phyloP scores from a whole-genome alignment of 345 rosid species.

The Theobroma cacao region DNA sequence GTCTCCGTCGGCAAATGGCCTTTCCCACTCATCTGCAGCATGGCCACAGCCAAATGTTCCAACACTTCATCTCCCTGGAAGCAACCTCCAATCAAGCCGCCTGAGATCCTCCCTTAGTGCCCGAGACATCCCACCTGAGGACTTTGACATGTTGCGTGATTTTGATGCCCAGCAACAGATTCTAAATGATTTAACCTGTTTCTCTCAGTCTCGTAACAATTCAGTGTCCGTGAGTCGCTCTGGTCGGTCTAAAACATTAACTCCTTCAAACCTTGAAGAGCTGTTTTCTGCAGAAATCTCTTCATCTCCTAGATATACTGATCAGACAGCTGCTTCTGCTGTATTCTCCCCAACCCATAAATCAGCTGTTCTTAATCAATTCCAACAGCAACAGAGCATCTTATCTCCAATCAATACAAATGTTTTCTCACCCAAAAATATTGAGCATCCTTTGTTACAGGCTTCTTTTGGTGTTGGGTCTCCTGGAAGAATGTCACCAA shows the following conservation, averaged over 20 bases:
- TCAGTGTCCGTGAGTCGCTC: slow-evolving; percentile 24
- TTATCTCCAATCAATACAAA: slow-evolving; percentile 41
- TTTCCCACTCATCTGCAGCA: slow-evolving; percentile 29
- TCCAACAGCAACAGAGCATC: slow-evolving; percentile 43
- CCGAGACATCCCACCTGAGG: slow-evolving; percentile 37
- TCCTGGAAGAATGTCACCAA: slow-evolving; percentile 55
- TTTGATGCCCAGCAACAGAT: slow-evolving; percentile 43
- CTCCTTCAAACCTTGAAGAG: slow-evolving; percentile 50
- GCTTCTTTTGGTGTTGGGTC: slow-evolving; percentile 41
- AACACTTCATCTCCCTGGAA: slow-evolving; percentile 41
- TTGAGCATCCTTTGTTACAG: slow-evolving; percentile 37
- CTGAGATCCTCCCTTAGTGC: slow-evolving; percentile 50
- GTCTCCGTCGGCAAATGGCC: slow-evolving; percentile 39
- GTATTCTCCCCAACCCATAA: slow-evolving; percentile 48
- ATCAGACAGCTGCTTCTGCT: slow-evolving; percentile 29
- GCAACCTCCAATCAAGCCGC: slow-evolving; percentile 50
- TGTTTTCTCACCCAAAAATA: slow-evolving; percentile 38
- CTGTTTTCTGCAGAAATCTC: slow-evolving; percentile 39
- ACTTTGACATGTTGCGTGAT: slow-evolving; percentile 31
- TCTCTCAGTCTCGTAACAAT: slow-evolving; percentile 27
- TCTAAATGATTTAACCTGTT: slow-evolving; percentile 36
- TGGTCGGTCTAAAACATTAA: slow-evolving; percentile 30
- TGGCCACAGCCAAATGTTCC: slow-evolving; percentile 59
- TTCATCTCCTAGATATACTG: slow-evolving; percentile 40
- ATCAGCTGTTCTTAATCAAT: slow-evolving; percentile 38